Evolutionary conservation across 257 asterid species (phyloP).

Genomic region (Solanum gandarillasii): DNA sequence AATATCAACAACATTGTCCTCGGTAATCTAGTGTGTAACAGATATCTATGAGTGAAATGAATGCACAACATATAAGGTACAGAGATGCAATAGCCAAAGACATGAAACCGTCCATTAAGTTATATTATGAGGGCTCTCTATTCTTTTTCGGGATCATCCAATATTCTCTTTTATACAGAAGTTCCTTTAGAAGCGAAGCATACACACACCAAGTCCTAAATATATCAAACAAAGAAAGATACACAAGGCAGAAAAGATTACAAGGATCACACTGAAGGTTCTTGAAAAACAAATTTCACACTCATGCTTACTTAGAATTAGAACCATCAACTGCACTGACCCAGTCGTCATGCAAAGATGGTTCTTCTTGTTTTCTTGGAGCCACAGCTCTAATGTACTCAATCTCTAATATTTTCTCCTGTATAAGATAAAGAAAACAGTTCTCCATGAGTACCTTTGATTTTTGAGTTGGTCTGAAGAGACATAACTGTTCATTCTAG

Average conservation of each 20-base stretch:
- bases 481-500: not conserved
- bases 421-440: slow-evolving; percentile 3
- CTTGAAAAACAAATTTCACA: not conserved
- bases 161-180: not conserved
- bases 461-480: not conserved
- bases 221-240: not conserved
- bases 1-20: not conserved
- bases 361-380: slow-evolving; percentile 75
- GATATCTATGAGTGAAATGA: not conserved
- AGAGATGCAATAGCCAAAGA: not conserved
- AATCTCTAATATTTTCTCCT: slow-evolving; percentile 87
- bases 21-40: not conserved
- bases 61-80: not conserved
- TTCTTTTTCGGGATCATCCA: not conserved
- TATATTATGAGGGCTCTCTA: not conserved
- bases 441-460: not conserved
- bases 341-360: slow-evolving; percentile 88
- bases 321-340: slow-evolving; percentile 97
- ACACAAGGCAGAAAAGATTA: not conserved
- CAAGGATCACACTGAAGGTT: not conserved
- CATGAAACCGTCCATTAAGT: not conserved
- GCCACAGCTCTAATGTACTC: slow-evolving; percentile 81
- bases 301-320: slow-evolving; percentile 41
- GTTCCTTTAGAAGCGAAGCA: not conserved
- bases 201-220: not conserved